Evolutionary conservation across 148 eudicot species (phyloP).

Genomic region (Rhododendron griersonianum): DNA sequence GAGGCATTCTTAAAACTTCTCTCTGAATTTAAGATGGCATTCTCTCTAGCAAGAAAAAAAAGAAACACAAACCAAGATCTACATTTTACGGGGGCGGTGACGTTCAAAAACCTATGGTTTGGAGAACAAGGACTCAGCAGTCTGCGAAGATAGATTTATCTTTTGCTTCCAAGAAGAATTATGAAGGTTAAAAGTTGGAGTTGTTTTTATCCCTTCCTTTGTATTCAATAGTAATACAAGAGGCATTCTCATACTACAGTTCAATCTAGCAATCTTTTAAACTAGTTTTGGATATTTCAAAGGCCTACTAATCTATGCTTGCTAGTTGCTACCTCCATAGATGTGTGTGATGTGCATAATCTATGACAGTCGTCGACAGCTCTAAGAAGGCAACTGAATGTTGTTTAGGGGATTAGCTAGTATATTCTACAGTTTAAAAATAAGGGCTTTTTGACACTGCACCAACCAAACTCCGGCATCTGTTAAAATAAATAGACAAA

Average conservation of each 20-base stretch:
- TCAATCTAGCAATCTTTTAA: background rate
- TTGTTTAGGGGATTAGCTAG: too few species aligned
- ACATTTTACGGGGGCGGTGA: background rate
- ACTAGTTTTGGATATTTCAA: background rate
- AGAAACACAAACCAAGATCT: background rate
- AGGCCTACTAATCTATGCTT: background rate
- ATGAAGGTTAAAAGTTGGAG: background rate
- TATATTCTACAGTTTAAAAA: too few species aligned
- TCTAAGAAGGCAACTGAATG: background rate
- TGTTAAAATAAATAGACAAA: too few species aligned
- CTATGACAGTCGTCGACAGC: background rate
- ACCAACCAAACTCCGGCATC: background rate
- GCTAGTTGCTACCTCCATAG: background rate
- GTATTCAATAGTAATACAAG: too few species aligned
- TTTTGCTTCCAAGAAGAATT: background rate
- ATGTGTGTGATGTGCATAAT: background rate
- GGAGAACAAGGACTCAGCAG: background rate
- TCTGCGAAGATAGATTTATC: background rate
- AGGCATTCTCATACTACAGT: background rate
- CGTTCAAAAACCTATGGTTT: background rate
- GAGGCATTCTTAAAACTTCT: background rate
- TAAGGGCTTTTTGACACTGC: background rate
- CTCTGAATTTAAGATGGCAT: background rate
- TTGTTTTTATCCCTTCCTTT: background rate
- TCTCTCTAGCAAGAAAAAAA: background rate